Conservation (phyloP, 1,139 yeast species). For the Suhomyces coccinellae region DNA sequence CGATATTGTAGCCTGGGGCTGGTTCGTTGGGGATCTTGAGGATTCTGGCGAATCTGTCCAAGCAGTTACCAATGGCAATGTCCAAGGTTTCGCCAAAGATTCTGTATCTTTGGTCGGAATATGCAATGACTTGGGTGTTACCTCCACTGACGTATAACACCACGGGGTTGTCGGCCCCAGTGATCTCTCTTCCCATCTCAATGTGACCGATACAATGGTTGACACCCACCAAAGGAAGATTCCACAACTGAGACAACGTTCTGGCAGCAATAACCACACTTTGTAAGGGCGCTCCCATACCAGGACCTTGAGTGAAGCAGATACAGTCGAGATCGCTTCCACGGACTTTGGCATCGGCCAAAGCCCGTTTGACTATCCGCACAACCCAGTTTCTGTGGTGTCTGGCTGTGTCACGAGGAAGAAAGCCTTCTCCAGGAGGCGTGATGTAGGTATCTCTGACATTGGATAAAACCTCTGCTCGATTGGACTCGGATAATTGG, state of each 20-base stretch:
- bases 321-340: conserved; percentile 76
- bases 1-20: conserved; percentile 96
- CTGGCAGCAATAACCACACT: conserved; percentile 93
- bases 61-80: conserved; percentile 95
- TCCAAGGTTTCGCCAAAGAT: conserved; percentile 97
- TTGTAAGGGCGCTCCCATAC: conserved; percentile 98
- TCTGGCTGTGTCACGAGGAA: conserved; percentile 94
- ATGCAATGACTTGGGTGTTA: conserved; percentile 96
- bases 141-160: conserved; percentile 98
- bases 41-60: conserved; percentile 93
- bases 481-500: conserved; percentile 49
- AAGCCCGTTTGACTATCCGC: conserved; percentile 65
- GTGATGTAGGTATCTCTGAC: conserved; percentile 92
- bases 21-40: conserved; percentile 88
- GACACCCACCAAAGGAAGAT: conserved; percentile 86
- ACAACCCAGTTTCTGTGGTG: conserved; percentile 98
- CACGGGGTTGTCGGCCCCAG: conserved; percentile 93
- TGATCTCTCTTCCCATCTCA: conserved; percentile 98
- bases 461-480: conserved; percentile 78
- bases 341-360: conserved; percentile 60
- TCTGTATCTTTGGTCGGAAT: conserved; percentile 86
- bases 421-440: conserved; percentile 97
- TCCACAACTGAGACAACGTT: conserved; percentile 78
- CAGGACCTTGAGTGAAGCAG: conserved; percentile 97
- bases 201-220: conserved; percentile 98